Percentiles rank a stretch among this genome's conserved stretches.
These are phyloP conservation scores for Bruguiera parviflora DNA, from an alignment of 345 rosid genomes.

Conservation along the genomic window DNA sequence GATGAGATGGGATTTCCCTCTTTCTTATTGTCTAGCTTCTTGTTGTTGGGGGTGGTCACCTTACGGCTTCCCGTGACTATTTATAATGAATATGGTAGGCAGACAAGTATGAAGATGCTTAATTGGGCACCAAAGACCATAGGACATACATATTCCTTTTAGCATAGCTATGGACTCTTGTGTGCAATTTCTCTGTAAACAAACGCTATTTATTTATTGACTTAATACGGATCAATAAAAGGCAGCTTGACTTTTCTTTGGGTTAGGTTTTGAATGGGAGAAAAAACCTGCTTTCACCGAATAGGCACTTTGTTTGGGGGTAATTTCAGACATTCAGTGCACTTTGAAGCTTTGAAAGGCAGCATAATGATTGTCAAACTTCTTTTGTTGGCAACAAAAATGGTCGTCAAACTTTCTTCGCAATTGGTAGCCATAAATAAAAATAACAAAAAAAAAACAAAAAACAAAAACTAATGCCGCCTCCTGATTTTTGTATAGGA, in stretches of 20 bases:
- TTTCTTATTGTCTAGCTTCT: neutral
- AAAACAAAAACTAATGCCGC: no score
- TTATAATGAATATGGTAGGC: neutral
- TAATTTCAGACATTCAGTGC: no score
- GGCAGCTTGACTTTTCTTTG: neutral
- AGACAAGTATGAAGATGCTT: neutral
- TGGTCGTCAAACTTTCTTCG: no score
- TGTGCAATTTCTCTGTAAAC: no score
- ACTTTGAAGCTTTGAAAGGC: no score
- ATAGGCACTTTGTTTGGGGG: neutral
- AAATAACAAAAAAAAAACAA: no score
- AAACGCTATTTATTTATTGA: no score
- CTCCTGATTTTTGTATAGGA: no score
- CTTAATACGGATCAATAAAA: neutral
- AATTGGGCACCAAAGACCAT: neutral
- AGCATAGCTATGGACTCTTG: conserved; percentile 3
- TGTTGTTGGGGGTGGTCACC: neutral
- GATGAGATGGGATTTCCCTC: neutral
- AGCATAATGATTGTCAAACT: no score
- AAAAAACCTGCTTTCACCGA: neutral
- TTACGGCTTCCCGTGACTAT: neutral
- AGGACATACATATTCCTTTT: conserved; percentile 3
- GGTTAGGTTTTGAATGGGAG: neutral
- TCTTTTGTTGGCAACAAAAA: no score
- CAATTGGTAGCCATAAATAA: no score